Conservation (phyloP, 306 rosid species). For the Pterocarpus macrocarpus region DNA sequence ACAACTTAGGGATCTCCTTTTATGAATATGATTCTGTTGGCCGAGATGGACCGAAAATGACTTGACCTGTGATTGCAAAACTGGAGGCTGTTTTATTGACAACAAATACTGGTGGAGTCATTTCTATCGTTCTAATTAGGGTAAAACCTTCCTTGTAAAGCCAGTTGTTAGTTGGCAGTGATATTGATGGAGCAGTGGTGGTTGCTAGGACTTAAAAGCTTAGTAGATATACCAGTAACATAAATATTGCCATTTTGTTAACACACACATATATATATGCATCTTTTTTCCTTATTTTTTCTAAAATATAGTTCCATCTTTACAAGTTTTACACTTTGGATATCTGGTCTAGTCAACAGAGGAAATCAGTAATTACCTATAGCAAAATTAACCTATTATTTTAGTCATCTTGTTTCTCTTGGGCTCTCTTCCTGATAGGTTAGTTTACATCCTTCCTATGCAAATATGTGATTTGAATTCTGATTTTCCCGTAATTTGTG, state of each 20-base stretch:
- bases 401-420: slow-evolving; percentile 19
- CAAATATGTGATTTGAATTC: slow-evolving; percentile 34
- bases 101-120: slow-evolving; percentile 49
- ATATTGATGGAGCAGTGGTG: slow-evolving; percentile 44
- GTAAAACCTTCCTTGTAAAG: slow-evolving; percentile 42
- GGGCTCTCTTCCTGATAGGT: slow-evolving; percentile 10
- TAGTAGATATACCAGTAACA: slow-evolving; percentile 2
- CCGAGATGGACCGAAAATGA: slow-evolving; percentile 41
- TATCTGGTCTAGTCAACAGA: slow-evolving; percentile 9
- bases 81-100: slow-evolving; percentile 43
- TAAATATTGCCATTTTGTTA: background rate
- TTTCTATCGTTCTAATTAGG: slow-evolving; percentile 42
- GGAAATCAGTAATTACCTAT: slow-evolving; percentile 22
- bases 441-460: slow-evolving; percentile 11
- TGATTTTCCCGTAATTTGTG: slow-evolving; percentile 1
- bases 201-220: slow-evolving; percentile 35
- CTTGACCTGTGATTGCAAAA: slow-evolving; percentile 39
- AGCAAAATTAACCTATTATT: background rate
- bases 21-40: slow-evolving; percentile 36
- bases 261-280: background rate
- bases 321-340: background rate
- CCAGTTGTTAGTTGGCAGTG: slow-evolving; percentile 43
- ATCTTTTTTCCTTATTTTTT: background rate
- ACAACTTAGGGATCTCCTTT: slow-evolving; percentile 33
- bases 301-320: background rate